Base-by-base conservation (phyloP, 2,329 filamentous ascomycete species). In the Sporothrix sp. region DNA sequence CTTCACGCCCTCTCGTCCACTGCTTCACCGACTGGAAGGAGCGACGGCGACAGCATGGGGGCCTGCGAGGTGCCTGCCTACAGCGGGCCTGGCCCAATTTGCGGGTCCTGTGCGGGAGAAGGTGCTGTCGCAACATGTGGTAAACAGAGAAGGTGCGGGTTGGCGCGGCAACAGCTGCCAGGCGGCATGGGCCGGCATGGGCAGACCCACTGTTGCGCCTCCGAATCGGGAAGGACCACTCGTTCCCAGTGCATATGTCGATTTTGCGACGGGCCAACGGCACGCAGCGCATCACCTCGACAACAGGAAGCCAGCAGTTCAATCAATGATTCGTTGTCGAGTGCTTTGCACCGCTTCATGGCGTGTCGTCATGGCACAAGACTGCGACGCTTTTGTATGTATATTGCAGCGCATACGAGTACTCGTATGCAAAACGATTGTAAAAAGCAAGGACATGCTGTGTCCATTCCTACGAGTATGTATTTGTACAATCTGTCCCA, bases 131-230 rank as follows among this genome's bases (percentile, higher is more conserved):
- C 10, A 28, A 28, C 5, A 28, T 35, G 39, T 32, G 45, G 45
- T 55, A 57, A 57, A 57, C 55, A 57, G 37, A 49, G 48, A 33
- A 40, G 49, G 20, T 44, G 28, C 35, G 2, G 21, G 55, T 56
- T 56, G 46, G 50, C 51, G 10, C 14, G 38, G 55, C 55, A 56
- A 55, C 55, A 28, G 11, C 51, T 21, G 27, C 18, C 44, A 48
- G 49, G 38, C 42, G 49, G 52, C 52, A 54, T 45, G 7, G 48
- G 23, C 35, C 40, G 39, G 33, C 27, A 44, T 45, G 48, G 40
- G 48, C 35, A 8, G 32, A 21, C 27, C 25, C 49, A 51, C 49
- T 30, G 33, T 23, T n/a, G 28, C 16, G 18, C 13, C 9, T 9
- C 28, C 30, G 11, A 45, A 45, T 37, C 32, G 36, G 40, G 33